Base-by-base conservation (phyloP, 805 yeast species). In the Pichia eremophila region DNA sequence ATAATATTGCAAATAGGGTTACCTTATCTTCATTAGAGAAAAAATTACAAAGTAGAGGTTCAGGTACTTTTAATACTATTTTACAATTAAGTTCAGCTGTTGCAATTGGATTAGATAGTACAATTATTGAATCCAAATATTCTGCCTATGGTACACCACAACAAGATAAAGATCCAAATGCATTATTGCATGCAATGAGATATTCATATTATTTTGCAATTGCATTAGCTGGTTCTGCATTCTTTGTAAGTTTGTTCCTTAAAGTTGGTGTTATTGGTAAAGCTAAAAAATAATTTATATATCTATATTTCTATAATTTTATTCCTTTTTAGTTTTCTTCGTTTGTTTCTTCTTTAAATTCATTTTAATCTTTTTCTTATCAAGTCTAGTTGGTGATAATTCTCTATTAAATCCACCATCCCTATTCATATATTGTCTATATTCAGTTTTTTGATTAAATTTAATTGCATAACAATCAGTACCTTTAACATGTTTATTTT, bases 381-480 rank as follows among this genome's bases (percentile, higher is more conserved):
- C 54, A 11, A 31, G 42, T 39, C 56, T 47, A 11, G 55, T 51
- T 1, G 81, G 82, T 3, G 81, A 77, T 37, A 77, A 58, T 1
- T 78, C 72, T 46, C 83, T 62, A 54, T 77, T 78, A 59, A 75
- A 77, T 4, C 82, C 82, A 52, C 73, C 75, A 14, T 61, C 68
- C 47, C 81, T 63, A 57, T 78, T 78, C 79, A 77, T 77, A 52
- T 79, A 79, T 59, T 78, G 83, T 55, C 84, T 67, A 56, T 75
- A 79, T 39, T 71, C 71, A 0, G 76, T 64, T 46, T 68, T 68
- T 9, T 52, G 56, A 46, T 63, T 64, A 47, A 64, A 65, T 2
- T 62, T 64, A 0, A 67, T 65, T 1, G 78, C 80, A 28, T 58
- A 62, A 18, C 73, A 74, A 46, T 69, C 68, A 4, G 73, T 61